Conservation (phyloP, 1,139 yeast species). For the Arxiozyma heterogenica region DNA sequence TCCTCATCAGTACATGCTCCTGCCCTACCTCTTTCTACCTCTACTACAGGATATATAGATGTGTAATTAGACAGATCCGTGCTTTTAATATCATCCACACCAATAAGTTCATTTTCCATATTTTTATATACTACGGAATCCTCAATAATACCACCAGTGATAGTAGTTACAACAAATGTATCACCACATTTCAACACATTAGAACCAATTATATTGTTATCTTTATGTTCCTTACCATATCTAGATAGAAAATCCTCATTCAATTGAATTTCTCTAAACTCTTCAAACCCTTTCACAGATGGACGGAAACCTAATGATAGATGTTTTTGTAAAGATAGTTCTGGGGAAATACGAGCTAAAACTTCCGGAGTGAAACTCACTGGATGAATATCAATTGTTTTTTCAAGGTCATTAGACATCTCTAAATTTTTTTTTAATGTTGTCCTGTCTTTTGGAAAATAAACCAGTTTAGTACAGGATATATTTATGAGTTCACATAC, state of each 20-base stretch:
- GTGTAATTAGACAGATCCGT: slow-evolving; percentile 27
- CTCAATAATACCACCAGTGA: slow-evolving; percentile 64
- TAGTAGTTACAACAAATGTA: slow-evolving; percentile 67
- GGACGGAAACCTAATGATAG: slow-evolving; percentile 65
- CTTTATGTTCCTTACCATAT: slow-evolving; percentile 20
- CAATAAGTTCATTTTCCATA: slow-evolving; percentile 34
- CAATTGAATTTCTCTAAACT: slow-evolving; percentile 54
- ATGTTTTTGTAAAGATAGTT: slow-evolving; percentile 71
- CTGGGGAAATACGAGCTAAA: slow-evolving; percentile 79
- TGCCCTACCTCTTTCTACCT: slow-evolving; percentile 62
- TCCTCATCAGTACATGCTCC: slow-evolving; percentile 91
- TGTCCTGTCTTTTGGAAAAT: not conserved
- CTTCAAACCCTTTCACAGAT: slow-evolving; percentile 58
- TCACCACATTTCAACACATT: slow-evolving; percentile 64
- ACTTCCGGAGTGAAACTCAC: slow-evolving; percentile 65
- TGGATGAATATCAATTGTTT: slow-evolving; percentile 22
- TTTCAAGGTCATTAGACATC: not conserved
- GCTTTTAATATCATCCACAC: slow-evolving; percentile 18
- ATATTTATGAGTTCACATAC: too few species aligned
- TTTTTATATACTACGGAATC: slow-evolving; percentile 33
- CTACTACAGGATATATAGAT: slow-evolving; percentile 69
- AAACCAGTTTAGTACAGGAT: too few species aligned
- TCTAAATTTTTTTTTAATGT: not conserved
- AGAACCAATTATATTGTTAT: slow-evolving; percentile 50
- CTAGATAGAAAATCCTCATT: slow-evolving; percentile 38